Base-by-base conservation (phyloP, 2,329 filamentous ascomycete species). In the Acrocalymma vagum region DNA sequence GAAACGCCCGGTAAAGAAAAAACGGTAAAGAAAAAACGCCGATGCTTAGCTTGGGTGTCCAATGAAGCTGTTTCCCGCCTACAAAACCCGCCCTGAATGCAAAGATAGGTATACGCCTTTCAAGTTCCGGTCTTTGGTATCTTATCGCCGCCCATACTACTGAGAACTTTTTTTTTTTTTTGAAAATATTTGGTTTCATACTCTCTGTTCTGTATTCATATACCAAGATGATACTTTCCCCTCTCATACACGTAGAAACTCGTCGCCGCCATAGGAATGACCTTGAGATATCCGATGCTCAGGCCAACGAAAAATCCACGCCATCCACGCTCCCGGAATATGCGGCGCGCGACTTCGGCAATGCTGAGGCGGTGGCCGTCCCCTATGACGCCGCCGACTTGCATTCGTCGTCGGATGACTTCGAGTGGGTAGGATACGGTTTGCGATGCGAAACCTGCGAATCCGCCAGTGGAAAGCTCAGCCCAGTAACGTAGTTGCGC, bases 391-490 rank as follows among this genome's bases (percentile, higher is more conserved):
- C 93, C 94, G 31, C 90, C 89, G 10, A 99, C 94, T 68, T 99
- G 94, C 93, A 99, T 97, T 31, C 94, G 81, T 51, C 94, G 81
- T 45, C 94, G 79, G 43, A 97, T 87, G 11, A 99, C 90, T 70
- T 99, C 94, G 3, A 99, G 78, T 5, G 94, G 94, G 68, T 99
- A 99, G 11, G 92, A 95, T 0, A 86, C 83, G 0, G 93, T 96
- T 71, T 99, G 94, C 6, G 90, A 92, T 1, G 96, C 84, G 45
- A 96, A 76, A 2, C 94, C 94, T 0, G 94, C 92, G 8, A 94
- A 69, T 1, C 92, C 94, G 31, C 94, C 94, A 0, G 91, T 85
- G 3, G 81, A 78, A 5, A 99, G 81, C 70, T 97, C 90, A 0
- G 94, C 94, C 81, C 91, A 95, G 11, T 86, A 90, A 6, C 84